A percentile compares a stretch with the other conserved stretches of the same genome.
These are phyloP conservation scores for Entophlyctis luteolus DNA, from an alignment of 192 early-diverging fungal genomes.

Conservation along the genomic window DNA sequence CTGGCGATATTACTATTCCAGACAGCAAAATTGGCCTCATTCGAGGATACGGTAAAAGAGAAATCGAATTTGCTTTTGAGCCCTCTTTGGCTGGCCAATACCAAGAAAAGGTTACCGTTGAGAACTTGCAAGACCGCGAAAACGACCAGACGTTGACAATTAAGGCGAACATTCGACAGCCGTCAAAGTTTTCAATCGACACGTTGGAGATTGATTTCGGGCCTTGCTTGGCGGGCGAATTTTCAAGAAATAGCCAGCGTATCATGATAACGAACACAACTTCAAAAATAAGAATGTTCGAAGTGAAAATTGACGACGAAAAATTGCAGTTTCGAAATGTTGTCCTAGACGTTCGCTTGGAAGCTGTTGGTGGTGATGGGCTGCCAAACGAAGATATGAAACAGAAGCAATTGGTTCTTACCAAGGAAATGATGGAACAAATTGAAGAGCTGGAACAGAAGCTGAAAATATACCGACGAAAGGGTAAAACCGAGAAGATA, in stretches of 20 bases:
- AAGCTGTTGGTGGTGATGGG: slow-evolving; percentile 16
- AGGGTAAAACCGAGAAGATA: slow-evolving; percentile 82
- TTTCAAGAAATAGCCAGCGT: slow-evolving; percentile 46
- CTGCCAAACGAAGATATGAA: not conserved
- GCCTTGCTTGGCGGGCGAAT: slow-evolving; percentile 55
- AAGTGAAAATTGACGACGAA: slow-evolving; percentile 68
- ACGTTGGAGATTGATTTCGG: slow-evolving; percentile 74
- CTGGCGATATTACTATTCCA: slow-evolving; percentile 80
- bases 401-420: slow-evolving; percentile 25
- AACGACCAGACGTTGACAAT: slow-evolving; percentile 76
- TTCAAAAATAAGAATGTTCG: slow-evolving; percentile 67
- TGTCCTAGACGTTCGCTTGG: slow-evolving; percentile 14
- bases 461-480: slow-evolving; percentile 90
- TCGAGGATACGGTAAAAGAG: slow-evolving; percentile 82
- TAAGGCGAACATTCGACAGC: slow-evolving; percentile 87
- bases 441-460: slow-evolving; percentile 96
- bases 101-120: slow-evolving; percentile 78
- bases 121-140: slow-evolving; percentile 81
- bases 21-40: slow-evolving; percentile 81
- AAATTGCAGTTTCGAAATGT: slow-evolving; percentile 45
- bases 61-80: slow-evolving; percentile 88
- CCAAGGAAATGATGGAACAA: slow-evolving; percentile 83
- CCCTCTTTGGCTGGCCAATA: slow-evolving; percentile 86
- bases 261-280: slow-evolving; percentile 82
- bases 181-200: slow-evolving; percentile 81